Base-by-base conservation (phyloP, 2,329 filamentous ascomycete species). In the Penicillium sp. region DNA sequence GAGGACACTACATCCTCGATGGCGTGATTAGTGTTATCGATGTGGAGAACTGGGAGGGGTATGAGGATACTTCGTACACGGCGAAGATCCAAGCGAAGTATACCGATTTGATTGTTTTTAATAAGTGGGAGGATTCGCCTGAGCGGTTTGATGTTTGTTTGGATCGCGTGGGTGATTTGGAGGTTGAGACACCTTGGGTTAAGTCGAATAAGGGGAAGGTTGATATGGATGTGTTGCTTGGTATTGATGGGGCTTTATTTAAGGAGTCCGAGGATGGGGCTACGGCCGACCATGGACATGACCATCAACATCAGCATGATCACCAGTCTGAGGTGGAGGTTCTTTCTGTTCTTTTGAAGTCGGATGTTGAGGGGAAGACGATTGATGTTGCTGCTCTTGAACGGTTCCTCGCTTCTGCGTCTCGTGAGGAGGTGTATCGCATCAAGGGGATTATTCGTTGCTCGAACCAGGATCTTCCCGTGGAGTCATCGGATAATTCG, bases 31-130 rank as follows among this genome's bases (percentile, higher is more conserved):
- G 86, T 65, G 91, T 96, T 22, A 87, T 97, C 56, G 92, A 97
- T 68, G 91, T 95, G 11, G 92, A 96, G 82, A 97, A 97, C 69
- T 97, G 91, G 91, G 79, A 86, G 67, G 92, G 92, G 0, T 97
- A 97, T 69, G 90, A 94, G 65, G 91, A 95, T 73, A 95, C 89
- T 25, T 91, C 87, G 56, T 93, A 90, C 69, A 97, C 92, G 54
- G 92, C 92, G 7, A 87, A 88, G 69, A 80, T 96, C 63, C 92
- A 97, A 80, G 92, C 91, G 4, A 81, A 84, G 60, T 96, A 95
- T 72, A 97, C 92, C 11, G 92, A 97, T 74, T 72, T 97, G 59
- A 88, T 97, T 58, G 85, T 97, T 16, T 88, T 96, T 67, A 97
- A 96, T 73, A 97, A 97, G 77, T 96, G 91, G 89, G 92, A 97